These are phyloP conservation scores for Cucurbitaria berberidis DNA, from an alignment of 2,329 filamentous ascomycete genomes.

Conservation along the genomic window DNA sequence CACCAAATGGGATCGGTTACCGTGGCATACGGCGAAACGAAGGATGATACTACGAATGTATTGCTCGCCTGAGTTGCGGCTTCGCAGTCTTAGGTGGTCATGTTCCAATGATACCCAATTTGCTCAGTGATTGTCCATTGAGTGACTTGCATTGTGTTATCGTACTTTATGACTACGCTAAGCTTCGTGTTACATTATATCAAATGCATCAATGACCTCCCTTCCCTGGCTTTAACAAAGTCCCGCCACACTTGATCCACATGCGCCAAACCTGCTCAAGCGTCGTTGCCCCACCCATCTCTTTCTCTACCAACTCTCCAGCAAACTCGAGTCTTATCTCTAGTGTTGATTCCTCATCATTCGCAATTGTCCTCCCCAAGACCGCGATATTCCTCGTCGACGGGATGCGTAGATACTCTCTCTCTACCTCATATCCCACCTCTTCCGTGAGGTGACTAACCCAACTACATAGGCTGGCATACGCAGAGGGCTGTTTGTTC, in stretches of 20 bases:
- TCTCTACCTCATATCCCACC: constrained; percentile 78
- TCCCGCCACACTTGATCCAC: constrained; percentile 60
- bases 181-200: neutral
- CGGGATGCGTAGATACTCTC: constrained; percentile 86
- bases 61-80: constrained; percentile 33
- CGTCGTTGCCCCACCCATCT: constrained; percentile 50
- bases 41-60: constrained; percentile 48
- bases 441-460: constrained; percentile 71
- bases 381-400: constrained; percentile 87
- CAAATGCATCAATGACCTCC: constrained; percentile 48
- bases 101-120: constrained; percentile 48
- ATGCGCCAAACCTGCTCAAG: constrained; percentile 53
- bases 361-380: constrained; percentile 63
- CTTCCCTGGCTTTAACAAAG: constrained; percentile 53
- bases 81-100: constrained; percentile 31
- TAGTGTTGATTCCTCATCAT: constrained; percentile 59
- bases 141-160: constrained; percentile 2
- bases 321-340: constrained; percentile 67
- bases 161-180: neutral
- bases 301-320: constrained; percentile 64
- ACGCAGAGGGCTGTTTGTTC: constrained; percentile 68
- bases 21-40: constrained; percentile 47
- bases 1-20: constrained; percentile 44
- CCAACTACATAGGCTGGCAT: constrained; percentile 83
- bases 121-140: constrained; percentile 26